Conservation (phyloP, 805 yeast species). For the Candida manassasensis region DNA sequence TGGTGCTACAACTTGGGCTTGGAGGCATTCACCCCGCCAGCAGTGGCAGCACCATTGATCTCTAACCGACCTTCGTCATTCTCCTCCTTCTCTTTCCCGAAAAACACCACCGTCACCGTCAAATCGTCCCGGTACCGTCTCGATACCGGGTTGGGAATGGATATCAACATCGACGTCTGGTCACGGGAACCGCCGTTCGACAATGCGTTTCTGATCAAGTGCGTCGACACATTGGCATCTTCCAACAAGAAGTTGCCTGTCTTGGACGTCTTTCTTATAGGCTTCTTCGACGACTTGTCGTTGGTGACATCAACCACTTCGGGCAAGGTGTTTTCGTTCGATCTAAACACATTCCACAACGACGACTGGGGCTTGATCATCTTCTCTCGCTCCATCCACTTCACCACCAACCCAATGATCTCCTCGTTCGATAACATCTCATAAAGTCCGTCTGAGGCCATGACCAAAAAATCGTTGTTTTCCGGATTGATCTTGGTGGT, state of each 20-base stretch:
- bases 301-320: constrained; percentile 59
- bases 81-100: constrained; percentile 55
- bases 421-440: constrained; percentile 91
- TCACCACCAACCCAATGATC: constrained; percentile 84
- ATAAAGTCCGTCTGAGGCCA: constrained; percentile 92
- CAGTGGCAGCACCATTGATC: constrained; percentile 53
- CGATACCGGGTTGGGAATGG: constrained; percentile 88
- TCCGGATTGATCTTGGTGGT: constrained; percentile 69
- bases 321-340: constrained; percentile 50
- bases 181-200: constrained; percentile 83
- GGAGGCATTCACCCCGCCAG: constrained; percentile 46
- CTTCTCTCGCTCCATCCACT: constrained; percentile 81
- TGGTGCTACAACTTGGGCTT: constrained; percentile 52
- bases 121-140: constrained; percentile 93
- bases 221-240: constrained; percentile 89
- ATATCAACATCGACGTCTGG: constrained; percentile 80
- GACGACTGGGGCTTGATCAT: constrained; percentile 50
- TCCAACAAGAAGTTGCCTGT: constrained; percentile 53
- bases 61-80: constrained; percentile 48
- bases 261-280: constrained; percentile 53
- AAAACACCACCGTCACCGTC: constrained; percentile 93
- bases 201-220: constrained; percentile 87
- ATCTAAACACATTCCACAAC: constrained; percentile 42
- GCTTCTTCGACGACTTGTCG: constrained; percentile 62
- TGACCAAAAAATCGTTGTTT: constrained; percentile 77